Evolutionary conservation across 2,329 filamentous ascomycete genomes (phyloP).

Genomic region (Lomentospora prolificans): DNA sequence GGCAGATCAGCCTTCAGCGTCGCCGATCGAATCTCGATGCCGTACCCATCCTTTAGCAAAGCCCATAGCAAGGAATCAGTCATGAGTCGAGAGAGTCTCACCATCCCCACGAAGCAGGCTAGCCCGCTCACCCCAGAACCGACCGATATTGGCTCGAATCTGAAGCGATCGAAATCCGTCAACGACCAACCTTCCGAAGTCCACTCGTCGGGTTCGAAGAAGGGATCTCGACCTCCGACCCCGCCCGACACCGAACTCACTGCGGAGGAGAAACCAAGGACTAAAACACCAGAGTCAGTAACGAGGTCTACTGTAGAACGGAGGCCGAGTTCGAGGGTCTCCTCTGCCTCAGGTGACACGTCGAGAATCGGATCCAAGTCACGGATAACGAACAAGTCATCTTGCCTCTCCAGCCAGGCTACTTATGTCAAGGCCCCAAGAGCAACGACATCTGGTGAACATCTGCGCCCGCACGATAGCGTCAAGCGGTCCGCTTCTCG

Average conservation of each 20-base stretch:
- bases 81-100: constrained; percentile 47
- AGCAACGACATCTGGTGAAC: constrained; percentile 4
- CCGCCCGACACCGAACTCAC: constrained; percentile 55
- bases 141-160: constrained; percentile 48
- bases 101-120: constrained; percentile 17
- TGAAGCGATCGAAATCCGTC: constrained; percentile 34
- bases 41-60: constrained; percentile 81
- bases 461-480: constrained; percentile 10
- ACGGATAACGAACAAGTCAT: constrained; percentile 38
- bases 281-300: constrained; percentile 22
- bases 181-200: constrained; percentile 24
- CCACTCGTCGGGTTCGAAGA: constrained; percentile 15
- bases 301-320: constrained; percentile 19
- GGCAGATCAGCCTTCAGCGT: constrained; percentile 25
- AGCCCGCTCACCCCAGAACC: constrained; percentile 59
- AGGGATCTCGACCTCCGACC: constrained; percentile 44
- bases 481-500: constrained; percentile 12
- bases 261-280: constrained; percentile 29
- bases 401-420: constrained; percentile 46
- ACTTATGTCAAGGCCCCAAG: constrained; percentile 33
- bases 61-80: constrained; percentile 84
- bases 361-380: constrained; percentile 40
- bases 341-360: constrained; percentile 30
- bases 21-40: constrained; percentile 42
- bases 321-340: constrained; percentile 34